Conservation (phyloP, 2,329 filamentous ascomycete species). For the Xylariaceae sp. region DNA sequence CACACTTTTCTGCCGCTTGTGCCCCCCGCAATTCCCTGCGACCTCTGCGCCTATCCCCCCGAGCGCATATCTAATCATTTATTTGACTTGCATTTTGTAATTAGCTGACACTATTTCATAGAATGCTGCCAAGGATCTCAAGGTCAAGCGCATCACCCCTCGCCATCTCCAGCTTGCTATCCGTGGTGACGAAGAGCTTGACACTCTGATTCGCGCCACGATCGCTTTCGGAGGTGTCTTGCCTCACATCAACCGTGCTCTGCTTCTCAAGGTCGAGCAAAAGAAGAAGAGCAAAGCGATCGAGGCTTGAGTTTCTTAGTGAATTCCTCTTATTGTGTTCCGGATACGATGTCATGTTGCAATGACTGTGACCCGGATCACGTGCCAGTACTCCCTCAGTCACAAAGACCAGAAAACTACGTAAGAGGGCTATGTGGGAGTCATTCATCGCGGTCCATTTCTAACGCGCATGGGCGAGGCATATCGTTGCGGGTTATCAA, state of each 20-base stretch:
- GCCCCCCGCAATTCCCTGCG: not conserved
- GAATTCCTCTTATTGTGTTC: too few species aligned
- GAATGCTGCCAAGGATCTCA: slow-evolving; percentile 98
- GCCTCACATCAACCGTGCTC: slow-evolving; percentile 96
- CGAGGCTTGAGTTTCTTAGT: slow-evolving; percentile 37
- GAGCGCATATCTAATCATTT: not conserved
- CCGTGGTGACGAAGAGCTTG: slow-evolving; percentile 95
- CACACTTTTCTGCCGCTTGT: slow-evolving; percentile 15
- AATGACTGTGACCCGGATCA: too few species aligned
- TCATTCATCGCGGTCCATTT: too few species aligned
- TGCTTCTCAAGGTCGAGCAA: slow-evolving; percentile 93
- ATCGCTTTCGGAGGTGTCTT: slow-evolving; percentile 98
- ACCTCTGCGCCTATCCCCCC: not conserved
- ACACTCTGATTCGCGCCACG: slow-evolving; percentile 94
- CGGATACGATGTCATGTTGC: too few species aligned
- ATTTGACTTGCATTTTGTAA: not conserved
- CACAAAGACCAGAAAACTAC: too few species aligned
- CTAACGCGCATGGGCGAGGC: too few species aligned
- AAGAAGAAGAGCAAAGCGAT: slow-evolving; percentile 78
- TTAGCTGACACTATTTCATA: slow-evolving; percentile 33
- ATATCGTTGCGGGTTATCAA: too few species aligned
- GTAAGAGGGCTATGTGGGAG: too few species aligned
- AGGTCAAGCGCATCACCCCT: slow-evolving; percentile 99
- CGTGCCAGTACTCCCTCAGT: too few species aligned
- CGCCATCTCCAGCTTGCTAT: slow-evolving; percentile 97